Conservation (phyloP, 352 stramenopile species). For the Phytophthora fragariae region DNA sequence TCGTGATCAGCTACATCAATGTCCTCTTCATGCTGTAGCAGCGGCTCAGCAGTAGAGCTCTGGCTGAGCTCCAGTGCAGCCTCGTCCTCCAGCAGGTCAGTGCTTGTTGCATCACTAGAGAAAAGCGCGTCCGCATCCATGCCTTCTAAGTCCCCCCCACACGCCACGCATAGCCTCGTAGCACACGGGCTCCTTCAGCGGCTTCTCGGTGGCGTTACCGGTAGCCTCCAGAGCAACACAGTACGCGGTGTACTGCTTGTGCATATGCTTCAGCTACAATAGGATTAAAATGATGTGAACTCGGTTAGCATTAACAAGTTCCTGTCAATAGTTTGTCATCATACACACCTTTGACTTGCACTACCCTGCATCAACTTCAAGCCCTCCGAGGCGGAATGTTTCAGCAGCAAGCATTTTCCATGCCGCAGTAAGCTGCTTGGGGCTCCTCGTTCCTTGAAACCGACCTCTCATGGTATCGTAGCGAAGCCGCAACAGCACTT, state of each 20-base stretch:
- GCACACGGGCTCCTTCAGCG: neutral
- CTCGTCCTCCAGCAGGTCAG: neutral
- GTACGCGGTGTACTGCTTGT: slow-evolving; percentile 10
- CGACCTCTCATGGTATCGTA: neutral
- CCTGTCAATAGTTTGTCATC: too few relatives aligned
- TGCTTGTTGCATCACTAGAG: neutral
- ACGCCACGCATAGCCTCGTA: slow-evolving; percentile 8
- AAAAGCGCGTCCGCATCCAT: slow-evolving; percentile 2
- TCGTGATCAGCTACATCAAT: neutral
- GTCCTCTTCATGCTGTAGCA: neutral
- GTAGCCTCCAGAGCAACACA: neutral
- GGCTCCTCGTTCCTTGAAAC: neutral
- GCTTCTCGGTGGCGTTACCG: slow-evolving; percentile 1
- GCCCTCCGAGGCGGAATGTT: neutral
- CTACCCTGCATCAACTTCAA: neutral
- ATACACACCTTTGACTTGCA: slow-evolving; percentile 14
- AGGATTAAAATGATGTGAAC: neutral
- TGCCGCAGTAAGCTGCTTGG: slow-evolving; percentile 6
- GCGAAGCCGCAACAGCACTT: neutral
- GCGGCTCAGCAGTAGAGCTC: neutral
- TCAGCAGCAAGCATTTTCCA: slow-evolving; percentile 1
- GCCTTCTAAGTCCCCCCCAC: neutral
- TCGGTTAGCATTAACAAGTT: too few relatives aligned
- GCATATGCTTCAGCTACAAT: slow-evolving; percentile 9
- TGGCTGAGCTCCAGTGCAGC: neutral